Base-by-base conservation (phyloP, 2,329 filamentous ascomycete genomes). In the Claviceps fusiformis region DNA sequence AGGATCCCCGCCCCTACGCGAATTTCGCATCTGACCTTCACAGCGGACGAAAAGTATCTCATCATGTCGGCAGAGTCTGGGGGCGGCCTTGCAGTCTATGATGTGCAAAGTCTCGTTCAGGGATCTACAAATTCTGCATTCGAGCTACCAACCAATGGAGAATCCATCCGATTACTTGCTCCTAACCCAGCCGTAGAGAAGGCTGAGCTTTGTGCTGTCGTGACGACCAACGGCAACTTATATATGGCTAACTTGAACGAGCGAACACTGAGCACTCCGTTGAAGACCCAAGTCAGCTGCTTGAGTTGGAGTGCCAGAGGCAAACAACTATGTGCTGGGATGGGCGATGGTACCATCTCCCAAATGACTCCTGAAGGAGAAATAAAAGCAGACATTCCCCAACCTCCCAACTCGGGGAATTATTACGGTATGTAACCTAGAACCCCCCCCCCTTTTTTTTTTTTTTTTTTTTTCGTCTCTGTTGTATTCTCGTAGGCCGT, bases 241-340 rank as follows among this genome's bases (percentile, higher is more conserved):
- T 74, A 91, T 66, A 82, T 98, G 69, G 87, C 88, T 8, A 88
- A 95, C 67, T 69, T 98, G 57, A 84, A 86, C 63, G 79, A 84
- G 43, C 77, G 79, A 51, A 75, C 75, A 24, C 82, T 81, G 59
- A 88, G 87, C 39, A 78, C 73, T 59, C 74, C 63, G 0, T 74
- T 95, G 59, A 88, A 85, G 63, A 75, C 79, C 33, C 84, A 86
- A 50, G 91, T 95, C 33, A 90, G 85, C 65, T 93, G 87, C 63
- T 79, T 89, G 6, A 85, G 87, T 55, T 98, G 95, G 93, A 98
- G 93, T 68, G 86, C 82, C 58, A 89, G 85, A 66, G 93, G 93
- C 50, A 98, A 95, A 68, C 92, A 97, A 67, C 75, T 98, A 47
- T 85, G 95, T 48, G 91, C 89, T 61, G 93, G 95, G 17, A 75